phyloP scores from a whole-genome alignment of 2,329 filamentous ascomycete species.

The Ilyonectria robusta region DNA sequence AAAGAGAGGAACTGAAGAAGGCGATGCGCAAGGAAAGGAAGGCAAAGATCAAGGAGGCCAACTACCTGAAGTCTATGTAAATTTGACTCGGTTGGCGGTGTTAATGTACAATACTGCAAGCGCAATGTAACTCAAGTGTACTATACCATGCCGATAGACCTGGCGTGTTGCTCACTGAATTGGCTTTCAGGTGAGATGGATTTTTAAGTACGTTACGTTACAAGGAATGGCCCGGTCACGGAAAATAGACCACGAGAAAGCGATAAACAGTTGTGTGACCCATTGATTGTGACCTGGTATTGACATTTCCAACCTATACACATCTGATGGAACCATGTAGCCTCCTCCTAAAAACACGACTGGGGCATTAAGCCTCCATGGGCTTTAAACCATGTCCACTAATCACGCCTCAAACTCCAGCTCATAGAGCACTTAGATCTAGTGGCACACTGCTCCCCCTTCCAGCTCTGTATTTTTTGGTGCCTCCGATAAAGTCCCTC shows the following conservation, averaged over 20 bases:
- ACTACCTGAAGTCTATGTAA: conserved; percentile 88
- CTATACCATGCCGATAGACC: conserved; percentile 40
- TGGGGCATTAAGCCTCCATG: conserved; percentile 7
- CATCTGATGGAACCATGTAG: conserved; percentile 8
- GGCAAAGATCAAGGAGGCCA: conserved; percentile 85
- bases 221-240: background rate
- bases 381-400: conserved; percentile 15
- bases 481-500: conserved; percentile 80
- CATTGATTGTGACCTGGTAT: conserved; percentile 24
- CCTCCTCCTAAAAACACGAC: conserved; percentile 28
- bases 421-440: conserved; percentile 76
- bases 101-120: conserved; percentile 46
- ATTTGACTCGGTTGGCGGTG: conserved; percentile 28
- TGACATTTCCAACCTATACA: conserved; percentile 39
- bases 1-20: conserved; percentile 75
- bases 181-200: conserved; percentile 1
- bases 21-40: conserved; percentile 83
- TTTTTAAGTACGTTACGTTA: background rate
- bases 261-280: no score
- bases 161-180: conserved; percentile 29
- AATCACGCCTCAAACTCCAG: conserved; percentile 27
- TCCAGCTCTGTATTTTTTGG: conserved; percentile 88
- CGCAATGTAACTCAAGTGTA: conserved; percentile 45
- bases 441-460: conserved; percentile 94
- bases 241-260: background rate